Percentiles rank a stretch among this genome's conserved stretches.
These are phyloP conservation scores for Agaricus bisporus DNA, from an alignment of 768 basidiomycete genomes.

Conservation along the genomic window DNA sequence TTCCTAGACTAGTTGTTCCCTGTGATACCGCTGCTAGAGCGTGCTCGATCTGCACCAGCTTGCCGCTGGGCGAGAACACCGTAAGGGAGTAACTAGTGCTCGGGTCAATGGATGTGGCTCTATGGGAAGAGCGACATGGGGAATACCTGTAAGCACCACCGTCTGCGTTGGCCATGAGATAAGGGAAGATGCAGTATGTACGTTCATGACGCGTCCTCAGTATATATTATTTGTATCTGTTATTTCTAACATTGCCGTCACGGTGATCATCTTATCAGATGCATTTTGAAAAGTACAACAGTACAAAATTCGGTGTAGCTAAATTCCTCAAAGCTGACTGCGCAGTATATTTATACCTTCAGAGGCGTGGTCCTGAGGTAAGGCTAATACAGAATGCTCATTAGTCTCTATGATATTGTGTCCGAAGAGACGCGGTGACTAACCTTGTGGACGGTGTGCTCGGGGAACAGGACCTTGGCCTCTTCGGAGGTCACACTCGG, in stretches of 20 bases:
- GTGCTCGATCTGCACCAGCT: conserved; percentile 99
- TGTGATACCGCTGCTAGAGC: conserved; percentile 93
- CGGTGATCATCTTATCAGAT: too few relatives aligned
- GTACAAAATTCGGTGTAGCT: conserved; percentile 1
- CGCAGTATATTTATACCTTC: conserved; percentile 22
- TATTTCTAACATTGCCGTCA: neutral
- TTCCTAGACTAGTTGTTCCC: conserved; percentile 95
- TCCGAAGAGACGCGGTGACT: conserved; percentile 11
- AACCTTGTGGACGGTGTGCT: conserved; percentile 76
- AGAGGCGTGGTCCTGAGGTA: conserved; percentile 83
- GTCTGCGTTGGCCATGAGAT: conserved; percentile 72
- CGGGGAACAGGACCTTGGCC: conserved; percentile 87
- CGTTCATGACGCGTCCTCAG: conserved; percentile 14
- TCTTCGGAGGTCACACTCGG: conserved; percentile 79
- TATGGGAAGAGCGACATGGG: conserved; percentile 7
- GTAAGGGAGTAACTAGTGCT: conserved; percentile 88
- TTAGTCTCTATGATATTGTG: neutral
- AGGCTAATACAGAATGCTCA: conserved; percentile 38
- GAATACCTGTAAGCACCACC: conserved; percentile 72
- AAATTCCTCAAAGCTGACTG: neutral
- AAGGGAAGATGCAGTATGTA: conserved; percentile 17
- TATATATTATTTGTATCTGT: conserved; percentile 13
- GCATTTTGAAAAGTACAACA: neutral
- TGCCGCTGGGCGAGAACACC: conserved; percentile 98
- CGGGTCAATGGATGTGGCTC: conserved; percentile 8